A percentile compares a stretch with the other conserved stretches of the same genome.
phyloP scores from a whole-genome alignment of 306 rosid genomes.

The Fragaria ananassa region DNA sequence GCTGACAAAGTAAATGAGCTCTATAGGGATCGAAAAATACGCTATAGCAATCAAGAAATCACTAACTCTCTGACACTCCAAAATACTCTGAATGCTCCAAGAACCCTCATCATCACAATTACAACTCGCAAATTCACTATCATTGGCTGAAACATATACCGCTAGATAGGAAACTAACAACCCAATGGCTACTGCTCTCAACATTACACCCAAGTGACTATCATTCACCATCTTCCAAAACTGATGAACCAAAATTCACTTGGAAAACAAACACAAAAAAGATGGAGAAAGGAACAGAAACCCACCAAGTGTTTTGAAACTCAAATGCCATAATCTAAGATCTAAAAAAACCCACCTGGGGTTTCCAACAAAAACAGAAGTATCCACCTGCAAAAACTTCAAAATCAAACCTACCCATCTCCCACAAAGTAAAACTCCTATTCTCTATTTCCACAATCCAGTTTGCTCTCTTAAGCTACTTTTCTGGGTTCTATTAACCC shows the following conservation, averaged over 20 bases:
- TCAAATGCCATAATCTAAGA: neutral
- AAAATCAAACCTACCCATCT: constrained; percentile 15
- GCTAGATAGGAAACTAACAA: constrained; percentile 23
- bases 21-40: constrained; percentile 43
- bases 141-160: constrained; percentile 34
- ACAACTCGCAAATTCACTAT: constrained; percentile 40
- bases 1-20: constrained; percentile 42
- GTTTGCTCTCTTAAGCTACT: neutral
- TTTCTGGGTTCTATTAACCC: neutral
- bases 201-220: constrained; percentile 38
- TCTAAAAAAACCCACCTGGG: constrained; percentile 19
- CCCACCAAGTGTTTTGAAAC: neutral
- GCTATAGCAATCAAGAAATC: constrained; percentile 44
- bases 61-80: constrained; percentile 40
- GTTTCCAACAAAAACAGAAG: constrained; percentile 4
- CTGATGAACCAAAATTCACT: constrained; percentile 15
- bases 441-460: neutral
- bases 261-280: neutral
- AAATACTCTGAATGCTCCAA: constrained; percentile 36
- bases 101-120: constrained; percentile 57
- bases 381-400: neutral
- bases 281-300: neutral
- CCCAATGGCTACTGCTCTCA: constrained; percentile 21
- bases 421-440: neutral
- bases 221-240: neutral